phyloP scores from a whole-genome alignment of 768 basidiomycete genomes.

The Phylloporus arenicola region DNA sequence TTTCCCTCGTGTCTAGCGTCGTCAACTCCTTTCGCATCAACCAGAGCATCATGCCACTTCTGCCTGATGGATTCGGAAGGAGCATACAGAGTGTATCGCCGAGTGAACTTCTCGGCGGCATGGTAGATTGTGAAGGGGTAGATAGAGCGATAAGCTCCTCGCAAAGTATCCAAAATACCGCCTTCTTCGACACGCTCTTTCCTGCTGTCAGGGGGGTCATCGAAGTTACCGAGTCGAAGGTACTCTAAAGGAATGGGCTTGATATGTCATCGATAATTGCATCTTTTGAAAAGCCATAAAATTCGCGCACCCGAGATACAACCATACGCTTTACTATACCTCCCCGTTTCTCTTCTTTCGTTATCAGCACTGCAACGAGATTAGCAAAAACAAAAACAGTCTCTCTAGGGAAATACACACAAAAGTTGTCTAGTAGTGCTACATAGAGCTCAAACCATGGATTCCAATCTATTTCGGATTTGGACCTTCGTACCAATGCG shows the following conservation, averaged over 20 bases:
- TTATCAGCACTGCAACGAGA: constrained; percentile 50
- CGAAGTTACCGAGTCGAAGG: constrained; percentile 66
- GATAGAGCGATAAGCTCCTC: constrained; percentile 47
- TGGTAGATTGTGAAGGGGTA: constrained; percentile 80
- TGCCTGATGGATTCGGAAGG: constrained; percentile 49
- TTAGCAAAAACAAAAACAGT: not conserved
- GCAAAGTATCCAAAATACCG: constrained; percentile 49
- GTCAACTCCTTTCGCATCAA: constrained; percentile 59
- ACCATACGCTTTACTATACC: constrained; percentile 47
- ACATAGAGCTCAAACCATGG: constrained; percentile 68
- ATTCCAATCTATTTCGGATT: constrained; percentile 61
- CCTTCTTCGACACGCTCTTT: constrained; percentile 59
- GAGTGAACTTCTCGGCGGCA: constrained; percentile 45
- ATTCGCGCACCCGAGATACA: constrained; percentile 55
- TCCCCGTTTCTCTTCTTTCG: constrained; percentile 54
- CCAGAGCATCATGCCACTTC: constrained; percentile 58
- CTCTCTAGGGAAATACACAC: constrained; percentile 37
- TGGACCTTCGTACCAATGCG: constrained; percentile 52
- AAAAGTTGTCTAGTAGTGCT: constrained; percentile 70
- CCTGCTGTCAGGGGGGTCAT: constrained; percentile 52
- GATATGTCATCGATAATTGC: constrained; percentile 6
- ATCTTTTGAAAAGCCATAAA: not conserved
- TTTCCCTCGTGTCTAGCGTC: constrained; percentile 64
- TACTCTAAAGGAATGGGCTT: constrained; percentile 80
- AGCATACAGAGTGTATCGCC: constrained; percentile 72